Percentiles rank a stretch among this genome's conserved stretches.
These are phyloP conservation scores for Rhododendron kiyosumense DNA, from an alignment of 148 eudicot genomes.

Conservation along the genomic window DNA sequence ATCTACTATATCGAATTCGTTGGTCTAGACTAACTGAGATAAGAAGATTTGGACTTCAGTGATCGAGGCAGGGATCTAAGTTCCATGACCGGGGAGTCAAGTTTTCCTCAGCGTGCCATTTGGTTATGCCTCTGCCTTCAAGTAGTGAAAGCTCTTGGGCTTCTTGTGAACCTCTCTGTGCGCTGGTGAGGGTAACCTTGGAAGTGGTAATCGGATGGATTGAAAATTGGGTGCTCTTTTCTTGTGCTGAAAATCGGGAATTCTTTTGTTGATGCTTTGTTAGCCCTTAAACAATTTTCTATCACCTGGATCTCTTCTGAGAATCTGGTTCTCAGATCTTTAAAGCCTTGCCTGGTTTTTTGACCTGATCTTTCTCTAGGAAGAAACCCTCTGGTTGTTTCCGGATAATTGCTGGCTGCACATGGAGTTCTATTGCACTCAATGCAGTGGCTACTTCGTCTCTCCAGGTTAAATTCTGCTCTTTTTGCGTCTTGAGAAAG, in stretches of 20 bases:
- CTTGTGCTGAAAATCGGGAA: constrained; percentile 24
- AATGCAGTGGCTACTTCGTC: constrained; percentile 34
- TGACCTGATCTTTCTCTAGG: constrained; percentile 7
- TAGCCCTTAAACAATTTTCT: constrained; percentile 48
- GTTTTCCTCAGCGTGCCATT: constrained; percentile 21
- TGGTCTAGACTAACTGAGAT: not conserved
- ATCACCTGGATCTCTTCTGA: constrained; percentile 53
- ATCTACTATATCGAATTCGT: not conserved
- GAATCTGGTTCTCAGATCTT: constrained; percentile 34
- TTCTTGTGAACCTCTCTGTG: constrained; percentile 21
- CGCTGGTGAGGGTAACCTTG: constrained; percentile 52
- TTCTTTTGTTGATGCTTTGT: constrained; percentile 27
- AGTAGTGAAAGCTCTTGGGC: constrained; percentile 20
- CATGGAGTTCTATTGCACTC: constrained; percentile 23
- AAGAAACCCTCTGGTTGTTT: not conserved
- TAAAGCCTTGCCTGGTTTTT: constrained; percentile 14
- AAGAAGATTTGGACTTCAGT: constrained; percentile 19
- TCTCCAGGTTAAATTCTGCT: constrained; percentile 50
- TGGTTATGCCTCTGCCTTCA: constrained; percentile 12
- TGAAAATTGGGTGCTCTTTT: constrained; percentile 36
- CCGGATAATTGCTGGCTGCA: not conserved
- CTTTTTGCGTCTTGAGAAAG: constrained; percentile 48
- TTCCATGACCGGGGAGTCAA: constrained; percentile 41
- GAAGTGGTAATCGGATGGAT: constrained; percentile 32
- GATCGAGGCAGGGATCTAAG: constrained; percentile 22